Base-by-base conservation (phyloP, 192 early-diverging fungal species). In the Umbelopsis isabellina region DNA sequence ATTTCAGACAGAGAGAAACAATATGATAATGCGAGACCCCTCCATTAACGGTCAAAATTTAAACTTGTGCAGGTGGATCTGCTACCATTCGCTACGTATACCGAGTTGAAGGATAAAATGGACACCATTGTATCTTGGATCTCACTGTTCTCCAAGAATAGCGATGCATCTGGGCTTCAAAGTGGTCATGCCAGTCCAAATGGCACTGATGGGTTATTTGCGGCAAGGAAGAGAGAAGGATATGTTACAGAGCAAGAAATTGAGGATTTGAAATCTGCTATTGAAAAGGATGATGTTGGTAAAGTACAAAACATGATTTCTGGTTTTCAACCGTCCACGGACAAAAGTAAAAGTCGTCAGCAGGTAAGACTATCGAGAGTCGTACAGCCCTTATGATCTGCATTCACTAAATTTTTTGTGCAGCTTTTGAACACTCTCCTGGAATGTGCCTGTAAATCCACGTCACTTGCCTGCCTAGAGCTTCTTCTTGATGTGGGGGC, bases 51-150 rank as follows among this genome's bases (percentile, higher is more conserved):
- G 27, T 25, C 27, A 18, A 23, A 30, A 2, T 49, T 68, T 48
- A 35, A 23, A 66, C 27, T 22, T 21, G 16, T 6, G 12, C 55
- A 75, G 75, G 72, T 80, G 35, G 74, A 72, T 33, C 13, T 75
- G 1, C 72, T 86, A 6, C 79, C 80, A 1, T 86, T 84, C 72
- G 77, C 81, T 27, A 67, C 72, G n/a, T 45, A 67, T 21, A 58
- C 51, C 6, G 20, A 51, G 4, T 30, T 61, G 15, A 61, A 61
- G 55, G 55, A 35, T 33, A 61, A 61, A 16, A 61, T 61, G 55
- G 55, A 61, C 16, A 61, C 27, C 0, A 61, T 61, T 8, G 4
- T 61, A 18, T 33, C 37, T 16, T 61, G 55, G 55, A 61, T 61
- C 27, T 13, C 11, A 18, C 27, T 61, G 1, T 61, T 61, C 13